Conservation (phyloP, 2,329 filamentous ascomycete species). For the Pseudogymnoascus sp. region DNA sequence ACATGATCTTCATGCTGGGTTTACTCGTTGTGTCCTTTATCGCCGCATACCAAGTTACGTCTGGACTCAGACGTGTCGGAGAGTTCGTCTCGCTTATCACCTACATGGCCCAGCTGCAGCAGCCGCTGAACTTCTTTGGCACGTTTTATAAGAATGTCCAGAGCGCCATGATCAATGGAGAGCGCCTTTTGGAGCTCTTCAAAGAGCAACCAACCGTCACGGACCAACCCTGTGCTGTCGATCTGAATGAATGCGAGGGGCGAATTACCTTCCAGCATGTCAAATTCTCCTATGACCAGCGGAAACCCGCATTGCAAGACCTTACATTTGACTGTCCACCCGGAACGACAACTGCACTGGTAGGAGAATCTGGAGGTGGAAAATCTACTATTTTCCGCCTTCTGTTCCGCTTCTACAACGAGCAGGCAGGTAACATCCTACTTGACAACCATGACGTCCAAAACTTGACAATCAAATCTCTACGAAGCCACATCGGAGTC, state of each 20-base stretch:
- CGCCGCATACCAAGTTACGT: slow-evolving; percentile 69
- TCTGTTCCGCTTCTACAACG: slow-evolving; percentile 94
- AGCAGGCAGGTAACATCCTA: slow-evolving; percentile 68
- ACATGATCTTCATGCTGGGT: slow-evolving; percentile 71
- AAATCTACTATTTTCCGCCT: slow-evolving; percentile 96
- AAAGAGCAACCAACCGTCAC: slow-evolving; percentile 90
- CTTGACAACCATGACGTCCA: slow-evolving; percentile 80
- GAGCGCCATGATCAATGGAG: slow-evolving; percentile 93
- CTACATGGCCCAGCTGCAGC: slow-evolving; percentile 73
- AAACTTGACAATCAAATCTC: slow-evolving; percentile 85
- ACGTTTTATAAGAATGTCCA: slow-evolving; percentile 95
- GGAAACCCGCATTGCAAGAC: slow-evolving; percentile 76
- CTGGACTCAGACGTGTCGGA: slow-evolving; percentile 56
- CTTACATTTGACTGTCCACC: slow-evolving; percentile 79
- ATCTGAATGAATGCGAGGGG: slow-evolving; percentile 64
- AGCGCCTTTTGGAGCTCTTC: slow-evolving; percentile 91
- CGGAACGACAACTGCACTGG: slow-evolving; percentile 89
- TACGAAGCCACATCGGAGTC: slow-evolving; percentile 84
- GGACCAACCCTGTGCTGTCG: slow-evolving; percentile 60
- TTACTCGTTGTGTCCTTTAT: slow-evolving; percentile 66
- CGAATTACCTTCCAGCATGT: slow-evolving; percentile 84
- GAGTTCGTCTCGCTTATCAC: slow-evolving; percentile 68
- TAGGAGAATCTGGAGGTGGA: slow-evolving; percentile 92
- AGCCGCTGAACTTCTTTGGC: slow-evolving; percentile 79
- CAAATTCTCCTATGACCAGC: slow-evolving; percentile 80